Evolutionary conservation across 1,284 basidiomycete species (phyloP), one percentile per base, ranked within the genome.

Genomic region (Cystobasidium sp.): DNA sequence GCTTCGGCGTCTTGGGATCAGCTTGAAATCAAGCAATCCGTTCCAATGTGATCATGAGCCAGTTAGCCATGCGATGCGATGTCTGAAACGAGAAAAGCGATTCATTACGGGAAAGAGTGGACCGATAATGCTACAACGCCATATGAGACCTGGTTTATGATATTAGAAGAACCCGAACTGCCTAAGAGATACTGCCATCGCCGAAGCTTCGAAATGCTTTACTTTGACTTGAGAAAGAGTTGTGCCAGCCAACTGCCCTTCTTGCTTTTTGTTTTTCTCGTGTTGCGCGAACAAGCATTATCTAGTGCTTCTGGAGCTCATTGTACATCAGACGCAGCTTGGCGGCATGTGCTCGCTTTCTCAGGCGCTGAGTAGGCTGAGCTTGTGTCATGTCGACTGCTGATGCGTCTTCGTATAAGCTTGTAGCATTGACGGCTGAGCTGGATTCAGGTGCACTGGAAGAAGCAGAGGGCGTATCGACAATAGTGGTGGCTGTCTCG

Each of bases 121-220:
- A 59, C 56, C 56, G 56, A 59, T 59, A 59, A 59, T 59, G 56
- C 56, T 59, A 59, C 56, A 59, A 59, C 56, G 56, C 39, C 39
- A 43, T 31, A 31, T 31, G 31, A 31, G 31, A 31, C 31, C 31
- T 31, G 31, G 5, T 31, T 31, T 31, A 31, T 31, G 31, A 2
- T 31, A 59, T 41, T 59, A 41, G 3, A 59, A 9, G 4, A 59
- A 41, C 9, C 9, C 20, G 37, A 56, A 18, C 24, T 37, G 24
- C 10, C 6, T 56, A 10, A 12, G 12, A 7, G 37, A 56, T 18
- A 56, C 24, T 56, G 1, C 53, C 14, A 4, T 18, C 39, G n/a
- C 46, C 46, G 46, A 49, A 49, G 46, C 24, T 22, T 31, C 31
- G 31, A 31, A 31, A 31, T 5, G 31, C 31, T 31, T 31, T 31